A percentile compares a stretch with the other conserved stretches of the same genome.
phyloP scores from a whole-genome alignment of 495 filamentous ascomycete species.

The Penicillium taxi region DNA sequence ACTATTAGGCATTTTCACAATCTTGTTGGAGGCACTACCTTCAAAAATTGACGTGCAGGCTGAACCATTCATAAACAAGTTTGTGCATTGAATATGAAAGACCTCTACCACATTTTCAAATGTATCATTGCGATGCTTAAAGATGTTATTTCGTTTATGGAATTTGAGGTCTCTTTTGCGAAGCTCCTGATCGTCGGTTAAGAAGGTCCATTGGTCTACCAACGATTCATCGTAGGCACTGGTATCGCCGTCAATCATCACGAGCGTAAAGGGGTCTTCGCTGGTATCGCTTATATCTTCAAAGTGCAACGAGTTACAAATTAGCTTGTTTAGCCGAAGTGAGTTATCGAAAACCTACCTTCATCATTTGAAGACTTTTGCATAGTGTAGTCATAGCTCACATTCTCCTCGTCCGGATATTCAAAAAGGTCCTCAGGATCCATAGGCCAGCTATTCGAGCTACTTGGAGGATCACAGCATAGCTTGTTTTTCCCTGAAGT shows the following conservation, averaged over 20 bases:
- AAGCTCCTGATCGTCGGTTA: neutral
- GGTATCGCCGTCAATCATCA: conserved; percentile 5
- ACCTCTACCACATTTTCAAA: conserved; percentile 2
- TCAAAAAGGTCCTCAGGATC: conserved; percentile 3
- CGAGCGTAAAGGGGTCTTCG: conserved; percentile 1
- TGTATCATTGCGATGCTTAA: conserved; percentile 1
- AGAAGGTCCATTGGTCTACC: conserved; percentile 4
- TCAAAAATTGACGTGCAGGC: conserved; percentile 1
- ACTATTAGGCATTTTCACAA: conserved; percentile 5
- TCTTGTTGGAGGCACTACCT: conserved; percentile 1
- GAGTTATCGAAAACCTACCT: too few relatives aligned
- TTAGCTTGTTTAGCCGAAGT: too few relatives aligned
- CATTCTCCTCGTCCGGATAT: conserved; percentile 4
- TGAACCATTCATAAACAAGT: neutral
- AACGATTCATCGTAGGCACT: neutral
- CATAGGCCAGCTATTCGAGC: neutral
- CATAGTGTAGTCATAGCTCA: conserved; percentile 2
- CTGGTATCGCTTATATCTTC: too few relatives aligned
- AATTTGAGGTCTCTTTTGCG: neutral
- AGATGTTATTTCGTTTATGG: neutral
- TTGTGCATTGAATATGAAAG: neutral
- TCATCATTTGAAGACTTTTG: conserved; percentile 1
- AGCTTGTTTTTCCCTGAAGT: neutral
- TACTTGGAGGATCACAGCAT: neutral
- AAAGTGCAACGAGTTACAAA: too few relatives aligned